Percentiles rank a stretch among this genome's conserved stretches.
Conservation (phyloP, 2,329 filamentous ascomycete species). For the Xylogone sp. region DNA sequence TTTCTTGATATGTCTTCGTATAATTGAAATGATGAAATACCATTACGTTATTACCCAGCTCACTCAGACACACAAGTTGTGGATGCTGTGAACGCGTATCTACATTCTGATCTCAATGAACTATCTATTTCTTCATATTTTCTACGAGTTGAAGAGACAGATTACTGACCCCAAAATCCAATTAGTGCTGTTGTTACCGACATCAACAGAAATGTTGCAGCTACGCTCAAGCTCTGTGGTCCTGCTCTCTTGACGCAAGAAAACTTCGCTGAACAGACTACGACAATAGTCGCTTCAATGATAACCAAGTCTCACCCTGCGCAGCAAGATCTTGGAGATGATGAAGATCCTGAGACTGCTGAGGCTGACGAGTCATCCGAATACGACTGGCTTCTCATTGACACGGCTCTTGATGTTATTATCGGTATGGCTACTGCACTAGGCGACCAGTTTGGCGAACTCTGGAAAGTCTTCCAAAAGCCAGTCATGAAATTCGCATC, state of each 20-base stretch:
- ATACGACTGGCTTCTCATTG: slow-evolving; percentile 95
- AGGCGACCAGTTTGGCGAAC: slow-evolving; percentile 74
- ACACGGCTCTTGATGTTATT: slow-evolving; percentile 88
- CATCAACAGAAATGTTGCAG: slow-evolving; percentile 89
- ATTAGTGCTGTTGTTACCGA: slow-evolving; percentile 82
- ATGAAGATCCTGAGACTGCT: slow-evolving; percentile 71
- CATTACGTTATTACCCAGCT: slow-evolving; percentile 94
- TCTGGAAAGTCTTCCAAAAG: slow-evolving; percentile 97
- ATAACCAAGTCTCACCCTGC: slow-evolving; percentile 89
- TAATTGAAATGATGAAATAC: slow-evolving; percentile 71
- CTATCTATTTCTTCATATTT: slow-evolving; percentile 19
- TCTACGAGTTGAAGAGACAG: slow-evolving; percentile 6
- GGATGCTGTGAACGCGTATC: slow-evolving; percentile 85
- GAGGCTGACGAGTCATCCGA: slow-evolving; percentile 74
- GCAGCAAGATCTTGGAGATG: slow-evolving; percentile 83
- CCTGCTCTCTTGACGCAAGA: slow-evolving; percentile 76
- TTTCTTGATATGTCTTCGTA: slow-evolving; percentile 15
- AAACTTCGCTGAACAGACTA: slow-evolving; percentile 70
- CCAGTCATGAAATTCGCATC: slow-evolving; percentile 83
- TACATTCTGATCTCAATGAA: slow-evolving; percentile 38
- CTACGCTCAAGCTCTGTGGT: slow-evolving; percentile 86
- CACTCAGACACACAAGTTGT: slow-evolving; percentile 90
- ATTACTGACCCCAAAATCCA: background rate
- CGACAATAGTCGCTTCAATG: slow-evolving; percentile 71
- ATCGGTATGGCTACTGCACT: slow-evolving; percentile 80